Evolutionary conservation across 2,329 filamentous ascomycete genomes (phyloP), one percentile per base, ranked within the genome.

Genomic region (Alternaria longipes): DNA sequence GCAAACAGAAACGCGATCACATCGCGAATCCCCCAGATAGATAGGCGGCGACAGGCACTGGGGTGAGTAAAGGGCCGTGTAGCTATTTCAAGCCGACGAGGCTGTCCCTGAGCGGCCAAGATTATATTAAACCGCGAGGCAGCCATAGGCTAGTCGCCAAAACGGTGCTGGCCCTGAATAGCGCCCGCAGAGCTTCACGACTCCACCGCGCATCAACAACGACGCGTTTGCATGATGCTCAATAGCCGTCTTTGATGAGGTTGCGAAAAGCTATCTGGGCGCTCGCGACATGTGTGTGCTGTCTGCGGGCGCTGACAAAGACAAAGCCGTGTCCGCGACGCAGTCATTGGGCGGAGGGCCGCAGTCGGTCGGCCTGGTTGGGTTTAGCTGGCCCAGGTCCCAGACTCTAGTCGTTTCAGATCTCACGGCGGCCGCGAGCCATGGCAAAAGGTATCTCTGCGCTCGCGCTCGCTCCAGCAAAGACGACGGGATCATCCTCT

Each of bases 401-500:
- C 18, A 41, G 20, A 41, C 38, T 11, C 9, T 41, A 41, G 38
- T 12, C 4, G 61, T 63, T 63, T 63, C 61, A 63, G 54, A 38
- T 57, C 47, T 47, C 56, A 59, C 52, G 56, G 49, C 56, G 60
- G 36, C 60, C 60, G 59, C 60, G 60, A 63, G 58, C 58, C 51
- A 44, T 63, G 58, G 58, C 61, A 63, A 58, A 63, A 55, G 49
- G 36, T 53, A 50, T 63, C 60, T 60, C 61, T 50, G 46, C 54
- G 54, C 61, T 55, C 58, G 58, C 59, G 55, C 59, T 51, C 49
- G 50, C 42, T 59, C 44, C 59, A 47, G 34, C 47, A 45, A 38
- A 55, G 30, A 38, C 54, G 47, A 53, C 54, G 47, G 54, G 45
- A 53, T 50, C 28, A 59, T 34, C 45, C 52, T 49, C 57, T 60